Base-by-base conservation (phyloP, 2,329 filamentous ascomycete genomes). In the Fusarium sororula region DNA sequence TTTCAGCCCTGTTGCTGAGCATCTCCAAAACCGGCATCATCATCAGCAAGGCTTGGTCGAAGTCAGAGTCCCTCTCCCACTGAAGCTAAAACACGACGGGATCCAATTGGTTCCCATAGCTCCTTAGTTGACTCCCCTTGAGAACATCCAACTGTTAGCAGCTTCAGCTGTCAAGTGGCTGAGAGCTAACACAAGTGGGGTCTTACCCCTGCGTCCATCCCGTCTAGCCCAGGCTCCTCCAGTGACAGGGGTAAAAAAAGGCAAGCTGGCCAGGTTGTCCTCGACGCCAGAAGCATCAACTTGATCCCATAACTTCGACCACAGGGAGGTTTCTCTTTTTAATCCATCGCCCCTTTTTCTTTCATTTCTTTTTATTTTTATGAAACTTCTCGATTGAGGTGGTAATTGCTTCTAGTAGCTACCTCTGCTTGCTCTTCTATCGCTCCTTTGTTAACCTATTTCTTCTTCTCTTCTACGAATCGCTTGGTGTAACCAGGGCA, bases 261-360 rank as follows among this genome's bases (percentile, higher is more conserved):
- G 67, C 51, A 68, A 77, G 66, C 74, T 66, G 67, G 73, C 73
- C 76, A 78, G 74, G 75, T 77, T 78, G 76, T 78, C 76, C 76
- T 78, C 62, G 66, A 75, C 61, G 51, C 47, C 32, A 66, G 70
- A 50, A 68, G 47, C 32, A 58, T 75, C 69, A 74, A 73, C 68
- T 70, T 67, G 61, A 75, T 60, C 63, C 70, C 69, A 66, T 75
- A 73, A 66, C 74, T 70, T 60, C 62, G 64, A 54, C 58, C 66
- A 73, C 68, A 73, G 68, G 73, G 66, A 75, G 66, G 48, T 55
- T 74, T 74, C 38, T 72, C 53, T 68, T 68, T 65, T 66, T 61
- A 41, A 62, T 66, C 74, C 58, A 60, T 61, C 47, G 37, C 66
- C 70, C 62, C 65, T 66, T 68, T 75, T 59, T 60, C 20, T 51